Evolutionary conservation across 805 yeast species (phyloP).

Genomic region (Ogataea pilisensis): DNA sequence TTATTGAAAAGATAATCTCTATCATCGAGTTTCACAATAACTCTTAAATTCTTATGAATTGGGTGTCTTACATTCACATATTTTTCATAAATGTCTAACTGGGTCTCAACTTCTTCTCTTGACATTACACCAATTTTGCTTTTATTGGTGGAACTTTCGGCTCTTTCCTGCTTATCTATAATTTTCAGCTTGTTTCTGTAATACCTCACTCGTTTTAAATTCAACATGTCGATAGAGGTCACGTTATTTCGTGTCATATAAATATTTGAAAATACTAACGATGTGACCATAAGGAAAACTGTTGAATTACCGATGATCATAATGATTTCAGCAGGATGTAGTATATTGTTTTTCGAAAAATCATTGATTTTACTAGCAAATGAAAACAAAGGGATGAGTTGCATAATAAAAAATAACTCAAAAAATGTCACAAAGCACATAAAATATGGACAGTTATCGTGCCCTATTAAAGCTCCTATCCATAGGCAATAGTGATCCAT

Average conservation of each 20-base stretch:
- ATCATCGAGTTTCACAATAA: conserved; percentile 33
- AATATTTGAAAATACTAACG: conserved; percentile 39
- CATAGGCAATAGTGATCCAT: conserved; percentile 86
- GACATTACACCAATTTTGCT: conserved; percentile 18
- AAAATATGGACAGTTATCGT: conserved; percentile 58
- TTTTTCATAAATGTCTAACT: conserved; percentile 26
- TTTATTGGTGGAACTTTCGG: conserved; percentile 5
- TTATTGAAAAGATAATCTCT: conserved; percentile 34
- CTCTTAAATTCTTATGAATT: conserved; percentile 27
- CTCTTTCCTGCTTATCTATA: neutral
- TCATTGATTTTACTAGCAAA: conserved; percentile 28
- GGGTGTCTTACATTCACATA: conserved; percentile 42
- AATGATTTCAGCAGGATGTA: conserved; percentile 25
- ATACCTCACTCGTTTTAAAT: conserved; percentile 10
- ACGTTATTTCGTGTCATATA: conserved; percentile 40
- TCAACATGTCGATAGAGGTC: conserved; percentile 50
- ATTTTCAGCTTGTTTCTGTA: conserved; percentile 20
- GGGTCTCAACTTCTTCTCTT: conserved; percentile 19
- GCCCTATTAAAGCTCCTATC: conserved; percentile 72
- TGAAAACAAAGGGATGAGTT: conserved; percentile 35
- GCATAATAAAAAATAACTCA: conserved; percentile 34
- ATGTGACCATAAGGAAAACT: conserved; percentile 42
- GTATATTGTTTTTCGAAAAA: conserved; percentile 16
- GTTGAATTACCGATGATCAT: conserved; percentile 41
- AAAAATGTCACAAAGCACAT: conserved; percentile 44